Evolutionary conservation across 164 flowering plant genomes (phyloP).

Genomic region (Macadamia integrifolia): DNA sequence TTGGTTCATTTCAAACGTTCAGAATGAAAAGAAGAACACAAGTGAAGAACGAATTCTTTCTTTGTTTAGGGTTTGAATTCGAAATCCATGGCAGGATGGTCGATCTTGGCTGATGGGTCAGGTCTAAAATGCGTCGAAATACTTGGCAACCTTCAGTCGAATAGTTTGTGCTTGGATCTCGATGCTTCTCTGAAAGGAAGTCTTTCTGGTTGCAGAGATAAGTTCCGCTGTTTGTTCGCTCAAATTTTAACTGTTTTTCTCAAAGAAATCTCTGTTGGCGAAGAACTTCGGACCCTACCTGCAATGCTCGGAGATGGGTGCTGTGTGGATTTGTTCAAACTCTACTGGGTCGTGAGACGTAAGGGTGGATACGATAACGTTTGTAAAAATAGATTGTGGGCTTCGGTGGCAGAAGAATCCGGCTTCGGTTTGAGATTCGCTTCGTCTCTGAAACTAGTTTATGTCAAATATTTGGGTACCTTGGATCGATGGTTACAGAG

Average conservation of each 20-base stretch:
- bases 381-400: constrained; percentile 36
- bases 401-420: constrained; percentile 32
- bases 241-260: constrained; percentile 21
- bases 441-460: constrained; percentile 46
- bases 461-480: constrained; percentile 42
- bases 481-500: constrained; percentile 40
- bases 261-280: constrained; percentile 19
- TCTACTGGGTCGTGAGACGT: constrained; percentile 44
- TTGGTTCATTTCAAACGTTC: neutral
- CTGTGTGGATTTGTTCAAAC: constrained; percentile 49
- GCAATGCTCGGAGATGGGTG: constrained; percentile 57
- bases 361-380: constrained; percentile 48
- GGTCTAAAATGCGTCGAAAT: constrained; percentile 21
- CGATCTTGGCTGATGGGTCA: constrained; percentile 30
- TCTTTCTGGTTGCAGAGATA: constrained; percentile 2
- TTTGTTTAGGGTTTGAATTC: constrained; percentile 10
- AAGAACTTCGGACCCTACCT: constrained; percentile 32
- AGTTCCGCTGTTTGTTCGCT: constrained; percentile 27
- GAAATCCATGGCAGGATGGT: constrained; percentile 46
- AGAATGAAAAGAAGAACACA: neutral
- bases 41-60: neutral
- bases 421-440: constrained; percentile 34
- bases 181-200: constrained; percentile 4
- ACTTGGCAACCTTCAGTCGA: constrained; percentile 14
- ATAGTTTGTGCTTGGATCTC: constrained; percentile 15